Evolutionary conservation across 768 basidiomycete species (phyloP).

Genomic region (Albatrellus ellisii): DNA sequence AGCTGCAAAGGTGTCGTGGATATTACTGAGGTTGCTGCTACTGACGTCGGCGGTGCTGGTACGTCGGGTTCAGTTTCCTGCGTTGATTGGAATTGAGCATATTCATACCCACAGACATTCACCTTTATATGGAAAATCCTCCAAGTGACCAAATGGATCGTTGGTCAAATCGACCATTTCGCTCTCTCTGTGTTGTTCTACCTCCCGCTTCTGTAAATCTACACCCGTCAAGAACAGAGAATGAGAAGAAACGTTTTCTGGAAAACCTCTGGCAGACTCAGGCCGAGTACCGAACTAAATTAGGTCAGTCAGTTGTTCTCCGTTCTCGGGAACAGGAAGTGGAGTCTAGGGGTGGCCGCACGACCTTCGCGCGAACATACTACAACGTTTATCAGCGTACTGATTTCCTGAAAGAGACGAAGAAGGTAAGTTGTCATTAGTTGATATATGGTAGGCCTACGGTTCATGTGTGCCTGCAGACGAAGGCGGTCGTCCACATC

Average conservation of each 20-base stretch:
- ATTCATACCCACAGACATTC: conserved; percentile 45
- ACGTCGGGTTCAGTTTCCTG: conserved; percentile 16
- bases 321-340: conserved; percentile 66
- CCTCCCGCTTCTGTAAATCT: conserved; percentile 56
- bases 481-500: conserved; percentile 80
- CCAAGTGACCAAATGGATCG: conserved; percentile 73
- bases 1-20: conserved; percentile 78
- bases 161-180: conserved; percentile 82
- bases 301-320: conserved; percentile 62
- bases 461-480: conserved; percentile 30
- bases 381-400: conserved; percentile 82
- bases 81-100: conserved; percentile 1
- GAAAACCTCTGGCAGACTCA: conserved; percentile 86
- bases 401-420: conserved; percentile 62
- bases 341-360: conserved; percentile 45
- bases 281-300: conserved; percentile 61
- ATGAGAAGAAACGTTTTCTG: conserved; percentile 72
- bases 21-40: conserved; percentile 69
- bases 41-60: conserved; percentile 83
- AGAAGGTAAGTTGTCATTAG: conserved; percentile 45
- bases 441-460: neutral
- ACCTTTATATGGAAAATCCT: conserved; percentile 72
- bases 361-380: conserved; percentile 66
- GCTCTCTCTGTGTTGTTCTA: conserved; percentile 64
- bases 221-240: conserved; percentile 49